Percentiles rank a stretch among this genome's conserved stretches.
Conservation (phyloP, 306 rosid species). For the Mimosa pudica region DNA sequence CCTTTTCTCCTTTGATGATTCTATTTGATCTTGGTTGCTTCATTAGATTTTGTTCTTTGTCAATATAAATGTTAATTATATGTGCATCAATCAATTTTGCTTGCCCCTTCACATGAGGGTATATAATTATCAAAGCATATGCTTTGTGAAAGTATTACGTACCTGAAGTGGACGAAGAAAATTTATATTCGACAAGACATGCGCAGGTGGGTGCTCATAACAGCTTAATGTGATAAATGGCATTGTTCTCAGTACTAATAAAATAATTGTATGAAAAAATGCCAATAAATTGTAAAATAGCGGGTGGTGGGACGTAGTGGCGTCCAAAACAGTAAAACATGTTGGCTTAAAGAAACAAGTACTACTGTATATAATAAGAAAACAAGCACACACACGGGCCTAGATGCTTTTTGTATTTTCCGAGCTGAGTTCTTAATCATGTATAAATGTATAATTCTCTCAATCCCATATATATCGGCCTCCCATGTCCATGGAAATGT, state of each 20-base stretch:
- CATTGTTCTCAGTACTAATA: not conserved
- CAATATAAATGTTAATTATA: not conserved
- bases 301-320: not conserved
- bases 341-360: not conserved
- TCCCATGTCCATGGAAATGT: not conserved
- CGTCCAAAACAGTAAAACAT: not conserved
- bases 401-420: not conserved
- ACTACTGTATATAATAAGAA: not conserved
- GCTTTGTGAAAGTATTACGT: not conserved
- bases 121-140: not conserved
- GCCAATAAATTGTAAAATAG: not conserved
- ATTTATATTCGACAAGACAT: not conserved
- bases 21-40: not conserved
- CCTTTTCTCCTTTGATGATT: not conserved
- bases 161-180: not conserved
- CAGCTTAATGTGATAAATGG: not conserved
- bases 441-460: not conserved
- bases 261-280: not conserved
- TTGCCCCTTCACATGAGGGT: not conserved
- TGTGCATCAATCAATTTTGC: too few species aligned
- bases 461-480: not conserved
- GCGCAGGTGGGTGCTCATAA: not conserved
- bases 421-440: not conserved
- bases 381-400: not conserved
- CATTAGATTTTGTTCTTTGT: not conserved